phyloP scores from a whole-genome alignment of 2,329 filamentous ascomycete species.

The Calonectria fujianensis region DNA sequence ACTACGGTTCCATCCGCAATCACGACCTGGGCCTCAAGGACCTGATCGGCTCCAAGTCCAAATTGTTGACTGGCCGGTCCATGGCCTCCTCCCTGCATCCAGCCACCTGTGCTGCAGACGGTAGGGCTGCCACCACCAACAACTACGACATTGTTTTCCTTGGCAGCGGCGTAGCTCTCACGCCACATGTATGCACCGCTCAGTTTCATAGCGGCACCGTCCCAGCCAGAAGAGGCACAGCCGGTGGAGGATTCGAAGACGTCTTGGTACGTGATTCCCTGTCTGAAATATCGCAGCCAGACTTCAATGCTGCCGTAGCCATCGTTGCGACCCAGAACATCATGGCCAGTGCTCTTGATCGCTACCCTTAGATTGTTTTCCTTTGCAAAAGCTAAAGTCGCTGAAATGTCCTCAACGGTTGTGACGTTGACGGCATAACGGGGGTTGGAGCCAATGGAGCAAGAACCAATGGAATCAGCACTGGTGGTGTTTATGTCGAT shows the following conservation, averaged over 20 bases:
- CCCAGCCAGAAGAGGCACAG: constrained; percentile 2
- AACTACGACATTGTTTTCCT: background rate
- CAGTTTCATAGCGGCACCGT: background rate
- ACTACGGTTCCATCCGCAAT: constrained; percentile 68
- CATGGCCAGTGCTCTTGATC: constrained; percentile 28
- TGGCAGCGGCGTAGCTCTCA: background rate
- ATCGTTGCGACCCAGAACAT: constrained; percentile 7
- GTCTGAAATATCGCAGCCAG: constrained; percentile 23
- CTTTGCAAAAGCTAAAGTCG: background rate
- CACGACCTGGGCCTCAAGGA: constrained; percentile 72
- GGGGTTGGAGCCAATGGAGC: constrained; percentile 2
- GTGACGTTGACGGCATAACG: constrained; percentile 14
- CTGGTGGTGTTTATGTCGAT: constrained; percentile 9
- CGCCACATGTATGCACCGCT: constrained; percentile 13
- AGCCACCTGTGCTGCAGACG: constrained; percentile 74
- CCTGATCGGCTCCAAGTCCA: constrained; percentile 74
- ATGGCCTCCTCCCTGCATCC: constrained; percentile 74
- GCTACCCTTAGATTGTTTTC: background rate
- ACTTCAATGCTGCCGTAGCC: constrained; percentile 11
- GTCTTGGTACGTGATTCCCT: background rate
- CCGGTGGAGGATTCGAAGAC: background rate
- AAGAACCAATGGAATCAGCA: constrained; percentile 36
- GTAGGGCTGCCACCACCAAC: constrained; percentile 65
- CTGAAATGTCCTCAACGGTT: background rate
- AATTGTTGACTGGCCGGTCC: constrained; percentile 68